Evolutionary conservation across 2,329 filamentous ascomycete species (phyloP).

Genomic region (Epichloe gansuensis): DNA sequence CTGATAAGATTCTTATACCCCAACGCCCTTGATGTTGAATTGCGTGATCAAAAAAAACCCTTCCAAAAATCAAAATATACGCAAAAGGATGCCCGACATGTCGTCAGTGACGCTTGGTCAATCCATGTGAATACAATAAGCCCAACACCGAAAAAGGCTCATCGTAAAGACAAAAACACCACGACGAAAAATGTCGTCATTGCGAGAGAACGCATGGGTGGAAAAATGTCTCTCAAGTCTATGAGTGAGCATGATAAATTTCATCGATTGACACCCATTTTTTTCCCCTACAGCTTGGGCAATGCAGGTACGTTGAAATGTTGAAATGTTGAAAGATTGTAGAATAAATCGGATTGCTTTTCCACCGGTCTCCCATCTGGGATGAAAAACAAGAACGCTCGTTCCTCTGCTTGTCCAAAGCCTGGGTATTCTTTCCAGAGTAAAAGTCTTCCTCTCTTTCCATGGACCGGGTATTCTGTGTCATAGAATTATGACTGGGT

Average conservation of each 20-base stretch:
- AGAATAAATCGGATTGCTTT: background rate
- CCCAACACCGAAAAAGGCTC: background rate
- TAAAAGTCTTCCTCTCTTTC: too few species aligned
- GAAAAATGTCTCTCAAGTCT: background rate
- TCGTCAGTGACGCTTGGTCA: too few species aligned
- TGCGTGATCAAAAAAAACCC: background rate
- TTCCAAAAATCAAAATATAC: background rate
- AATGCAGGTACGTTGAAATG: background rate
- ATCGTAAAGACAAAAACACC: background rate
- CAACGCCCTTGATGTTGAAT: slow-evolving; percentile 14
- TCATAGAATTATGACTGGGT: slow-evolving; percentile 12
- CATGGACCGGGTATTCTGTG: background rate
- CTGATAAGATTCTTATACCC: background rate
- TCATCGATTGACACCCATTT: background rate
- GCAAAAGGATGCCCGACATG: background rate
- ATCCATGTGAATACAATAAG: too few species aligned
- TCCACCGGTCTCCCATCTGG: background rate
- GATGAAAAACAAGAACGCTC: background rate
- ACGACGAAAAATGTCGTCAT: background rate
- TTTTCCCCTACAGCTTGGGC: background rate
- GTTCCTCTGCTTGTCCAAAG: background rate
- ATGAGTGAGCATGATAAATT: slow-evolving; percentile 3
- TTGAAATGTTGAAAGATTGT: background rate
- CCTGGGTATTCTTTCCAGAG: too few species aligned
- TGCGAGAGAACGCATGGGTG: background rate